Conservation (phyloP, 768 basidiomycete genomes). For the Amyloporia xantha region DNA sequence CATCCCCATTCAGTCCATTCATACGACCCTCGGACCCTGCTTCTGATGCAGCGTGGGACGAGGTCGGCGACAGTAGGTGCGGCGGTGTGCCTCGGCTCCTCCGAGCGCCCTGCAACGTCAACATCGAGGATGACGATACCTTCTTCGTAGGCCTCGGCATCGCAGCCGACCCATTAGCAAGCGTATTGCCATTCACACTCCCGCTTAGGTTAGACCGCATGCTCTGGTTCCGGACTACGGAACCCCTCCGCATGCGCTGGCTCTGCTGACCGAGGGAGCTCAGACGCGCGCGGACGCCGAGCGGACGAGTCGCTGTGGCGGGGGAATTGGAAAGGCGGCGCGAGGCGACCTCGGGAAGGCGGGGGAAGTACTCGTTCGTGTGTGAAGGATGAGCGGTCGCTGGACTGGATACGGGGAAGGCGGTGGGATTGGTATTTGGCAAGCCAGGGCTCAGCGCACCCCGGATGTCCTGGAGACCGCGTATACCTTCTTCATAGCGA, state of each 20-base stretch:
- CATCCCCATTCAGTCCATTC: background rate
- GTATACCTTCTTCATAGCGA: constrained; percentile 79
- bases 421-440: constrained; percentile 27
- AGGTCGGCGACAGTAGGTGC: constrained; percentile 43
- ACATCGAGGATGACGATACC: constrained; percentile 59
- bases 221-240: background rate
- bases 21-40: constrained; percentile 35
- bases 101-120: constrained; percentile 57
- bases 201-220: background rate
- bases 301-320: background rate
- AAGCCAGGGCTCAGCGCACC: constrained; percentile 49
- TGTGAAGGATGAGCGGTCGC: constrained; percentile 8
- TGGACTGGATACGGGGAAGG: background rate
- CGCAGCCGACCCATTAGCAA: background rate
- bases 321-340: constrained; percentile 1
- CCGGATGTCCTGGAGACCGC: constrained; percentile 68
- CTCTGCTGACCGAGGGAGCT: constrained; percentile 46
- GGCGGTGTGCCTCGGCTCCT: constrained; percentile 29
- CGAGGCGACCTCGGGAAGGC: constrained; percentile 5
- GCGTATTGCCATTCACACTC: background rate
- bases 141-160: constrained; percentile 35
- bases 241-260: background rate
- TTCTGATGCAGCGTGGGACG: constrained; percentile 31
- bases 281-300: constrained; percentile 61
- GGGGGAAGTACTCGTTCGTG: constrained; percentile 19